Evolutionary conservation across 257 asterid species (phyloP), one percentile per base, ranked within the genome.

Genomic region (Solanum acaule): DNA sequence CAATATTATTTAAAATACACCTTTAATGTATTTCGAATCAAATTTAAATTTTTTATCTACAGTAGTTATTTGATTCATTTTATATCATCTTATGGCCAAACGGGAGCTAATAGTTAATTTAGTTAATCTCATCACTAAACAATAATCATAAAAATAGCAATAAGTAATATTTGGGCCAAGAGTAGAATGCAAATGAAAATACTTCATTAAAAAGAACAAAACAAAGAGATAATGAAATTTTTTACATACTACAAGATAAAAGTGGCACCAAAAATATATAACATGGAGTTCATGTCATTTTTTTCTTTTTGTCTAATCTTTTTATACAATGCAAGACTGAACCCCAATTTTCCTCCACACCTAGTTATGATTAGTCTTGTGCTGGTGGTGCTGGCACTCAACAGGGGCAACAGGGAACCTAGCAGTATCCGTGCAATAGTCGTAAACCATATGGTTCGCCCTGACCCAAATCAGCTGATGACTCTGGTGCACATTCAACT

Each of bases 381-480:
- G 98, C 81, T 73, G 98, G 90, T 93, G 98, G 92, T 95, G 99
- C 93, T 84, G 86, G 90, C 99, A 96, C 92, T 96, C 99, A 18
- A 87, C 87, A 14, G 99, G 99, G 0, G 91, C 87, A 2, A 90
- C 88, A 44, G 96, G 94, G 59, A 96, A 96, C 90, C 99, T 87
- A 4, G 98, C 83, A 2, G 92, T 86, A 71, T 96, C 99, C 6
- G 91, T 87, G 90, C 99, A 96, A 34, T 95, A 96, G 83, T 96
- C 98, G 46, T 96, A 96, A 5, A 92, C 89, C 98, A 96, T 94
- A 42, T 96, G 99, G 61, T 96, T 92, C 4, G 98, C 96, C 90
- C 91, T 88, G 23, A 96, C 99, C 99, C 99, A 96, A 5, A 90
- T 22, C n/a, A 96, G 93, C 91, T 96, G 99, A 89, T 96, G 99